These are phyloP conservation scores for Wilcoxina mikolae DNA, from an alignment of 495 filamentous ascomycete species.

Conservation along the genomic window DNA sequence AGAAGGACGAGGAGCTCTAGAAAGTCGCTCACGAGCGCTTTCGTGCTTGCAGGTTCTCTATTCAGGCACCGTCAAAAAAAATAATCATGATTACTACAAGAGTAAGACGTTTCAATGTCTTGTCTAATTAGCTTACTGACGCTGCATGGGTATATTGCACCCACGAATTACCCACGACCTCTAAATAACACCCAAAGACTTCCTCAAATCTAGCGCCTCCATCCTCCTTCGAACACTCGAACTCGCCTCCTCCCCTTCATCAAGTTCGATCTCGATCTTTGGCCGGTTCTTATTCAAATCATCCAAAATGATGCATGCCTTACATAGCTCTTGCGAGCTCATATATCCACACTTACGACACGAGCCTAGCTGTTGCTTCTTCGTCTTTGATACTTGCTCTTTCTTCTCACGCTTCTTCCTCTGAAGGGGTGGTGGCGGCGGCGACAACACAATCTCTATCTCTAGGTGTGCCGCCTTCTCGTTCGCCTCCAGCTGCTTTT, in stretches of 20 bases:
- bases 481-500: conserved; percentile 55
- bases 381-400: conserved; percentile 3
- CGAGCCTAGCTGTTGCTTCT: conserved; percentile 58
- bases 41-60: too few species aligned
- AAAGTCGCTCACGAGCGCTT: too few species aligned
- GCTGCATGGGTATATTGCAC: too few species aligned
- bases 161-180: too few species aligned
- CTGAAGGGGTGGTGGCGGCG: conserved; percentile 21
- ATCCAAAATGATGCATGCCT: conserved; percentile 82
- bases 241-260: conserved; percentile 6
- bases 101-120: too few species aligned
- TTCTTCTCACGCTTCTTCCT: conserved; percentile 24
- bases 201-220: conserved; percentile 7
- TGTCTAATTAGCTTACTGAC: too few species aligned
- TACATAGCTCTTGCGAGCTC: conserved; percentile 87
- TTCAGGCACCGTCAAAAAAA: too few species aligned
- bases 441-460: conserved; percentile 48
- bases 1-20: too few species aligned
- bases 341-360: conserved; percentile 88
- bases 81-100: too few species aligned
- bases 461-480: conserved; percentile 52
- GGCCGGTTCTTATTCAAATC: conserved; percentile 82
- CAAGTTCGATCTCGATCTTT: conserved; percentile 36
- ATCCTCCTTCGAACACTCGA: conserved; percentile 4
- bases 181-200: too few species aligned